These are phyloP conservation scores for Quercus phellos DNA, from an alignment of 331 rosid genomes.

Conservation along the genomic window DNA sequence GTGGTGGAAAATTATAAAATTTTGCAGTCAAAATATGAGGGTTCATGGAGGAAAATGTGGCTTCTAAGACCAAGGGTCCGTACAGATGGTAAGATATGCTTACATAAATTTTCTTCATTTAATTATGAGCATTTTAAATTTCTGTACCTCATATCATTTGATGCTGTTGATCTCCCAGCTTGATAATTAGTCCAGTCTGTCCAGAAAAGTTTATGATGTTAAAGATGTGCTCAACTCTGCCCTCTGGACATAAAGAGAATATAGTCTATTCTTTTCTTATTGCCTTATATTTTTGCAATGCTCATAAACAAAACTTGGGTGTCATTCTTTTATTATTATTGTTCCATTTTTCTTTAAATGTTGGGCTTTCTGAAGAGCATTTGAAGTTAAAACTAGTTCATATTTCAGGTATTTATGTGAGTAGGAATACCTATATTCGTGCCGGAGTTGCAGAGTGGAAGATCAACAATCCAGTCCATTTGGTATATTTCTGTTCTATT, in stretches of 20 bases:
- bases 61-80: constrained; percentile 85
- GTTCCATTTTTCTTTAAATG: not conserved
- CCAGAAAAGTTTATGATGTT: not conserved
- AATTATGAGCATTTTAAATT: not conserved
- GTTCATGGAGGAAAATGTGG: constrained; percentile 98
- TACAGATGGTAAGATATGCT: constrained; percentile 61
- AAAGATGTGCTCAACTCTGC: not conserved
- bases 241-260: not conserved
- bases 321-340: not conserved
- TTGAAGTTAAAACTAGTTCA: not conserved
- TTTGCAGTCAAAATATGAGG: constrained; percentile 69
- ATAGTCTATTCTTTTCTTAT: not conserved
- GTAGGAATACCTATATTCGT: constrained; percentile 94
- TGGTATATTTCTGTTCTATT: constrained; percentile 49
- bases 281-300: not conserved
- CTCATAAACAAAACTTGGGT: not conserved
- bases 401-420: constrained; percentile 75
- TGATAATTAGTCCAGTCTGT: not conserved
- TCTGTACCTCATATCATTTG: constrained; percentile 5
- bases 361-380: not conserved
- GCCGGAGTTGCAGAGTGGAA: constrained; percentile 94
- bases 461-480: constrained; percentile 79
- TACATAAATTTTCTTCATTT: not conserved
- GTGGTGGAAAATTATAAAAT: constrained; percentile 66
- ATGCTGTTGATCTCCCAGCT: not conserved